These are phyloP conservation scores for Plasmodiophora brassicae DNA, from an alignment of 208 protist species.

Conservation along the genomic window DNA sequence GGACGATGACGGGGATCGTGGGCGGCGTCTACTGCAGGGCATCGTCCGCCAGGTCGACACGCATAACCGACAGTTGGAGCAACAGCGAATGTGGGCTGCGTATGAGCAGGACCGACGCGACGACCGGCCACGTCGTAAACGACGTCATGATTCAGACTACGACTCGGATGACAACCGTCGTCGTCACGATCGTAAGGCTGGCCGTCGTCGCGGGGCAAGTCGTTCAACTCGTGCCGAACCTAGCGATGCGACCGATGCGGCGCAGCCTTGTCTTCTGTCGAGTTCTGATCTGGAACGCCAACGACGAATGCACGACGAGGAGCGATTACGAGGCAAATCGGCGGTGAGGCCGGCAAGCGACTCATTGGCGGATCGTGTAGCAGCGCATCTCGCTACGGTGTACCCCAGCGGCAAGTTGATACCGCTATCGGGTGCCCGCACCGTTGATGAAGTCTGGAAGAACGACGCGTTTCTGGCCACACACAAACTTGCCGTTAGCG, in stretches of 20 bases:
- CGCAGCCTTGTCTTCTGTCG: too few species aligned
- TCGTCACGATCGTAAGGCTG: too few species aligned
- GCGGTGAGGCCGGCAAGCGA: not conserved
- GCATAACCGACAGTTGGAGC: not conserved
- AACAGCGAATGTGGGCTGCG: not conserved
- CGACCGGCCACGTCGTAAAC: too few species aligned
- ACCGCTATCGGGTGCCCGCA: not conserved
- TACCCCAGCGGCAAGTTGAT: slow-evolving; percentile 1
- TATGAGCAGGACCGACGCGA: not conserved
- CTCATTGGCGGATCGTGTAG: not conserved
- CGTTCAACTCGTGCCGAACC: too few species aligned
- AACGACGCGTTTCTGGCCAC: not conserved
- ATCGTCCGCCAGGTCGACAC: not conserved
- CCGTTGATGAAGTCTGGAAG: not conserved
- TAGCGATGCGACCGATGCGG: too few species aligned
- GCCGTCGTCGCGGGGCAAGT: too few species aligned
- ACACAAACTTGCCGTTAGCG: not conserved
- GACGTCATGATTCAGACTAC: too few species aligned
- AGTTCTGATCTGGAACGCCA: not conserved
- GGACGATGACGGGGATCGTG: too few species aligned
- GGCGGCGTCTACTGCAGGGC: not conserved
- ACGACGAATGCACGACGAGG: not conserved
- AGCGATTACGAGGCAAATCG: not conserved
- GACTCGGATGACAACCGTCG: too few species aligned
- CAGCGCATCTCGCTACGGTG: not conserved